Evolutionary conservation across 805 yeast species (phyloP), one percentile per base, ranked within the genome.

Genomic region (Candida endomychidarum): DNA sequence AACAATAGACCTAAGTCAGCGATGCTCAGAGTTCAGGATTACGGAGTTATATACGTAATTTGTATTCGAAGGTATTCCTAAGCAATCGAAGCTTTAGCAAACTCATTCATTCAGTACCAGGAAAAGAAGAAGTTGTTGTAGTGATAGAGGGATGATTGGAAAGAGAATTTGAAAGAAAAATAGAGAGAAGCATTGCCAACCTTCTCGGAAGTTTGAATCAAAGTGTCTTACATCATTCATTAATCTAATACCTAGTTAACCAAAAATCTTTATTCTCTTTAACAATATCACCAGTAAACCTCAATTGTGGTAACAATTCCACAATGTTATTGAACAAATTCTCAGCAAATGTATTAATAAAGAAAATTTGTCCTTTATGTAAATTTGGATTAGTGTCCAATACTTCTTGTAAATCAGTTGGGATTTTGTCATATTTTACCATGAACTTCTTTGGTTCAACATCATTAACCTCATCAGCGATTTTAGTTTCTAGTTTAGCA

Each of bases 301-400:
- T 53, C 49, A 83, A 68, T 40, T 78, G 77, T 2, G 88, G 89
- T 22, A 87, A 69, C 8, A 77, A 71, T 19, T 69, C 70, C 16
- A 78, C 73, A 16, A 88, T 75, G 49, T 79, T 81, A 32, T 65
- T 61, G 62, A 91, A 91, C 57, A 89, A 78, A 40, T 81, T 81
- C 45, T 69, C 78, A 4, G 96, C 96, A 70, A 86, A 90, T 12
- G 86, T 75, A 51, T 77, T 72, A 43, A 89, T 88, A 69, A 90
- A 90, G 56, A 86, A 87, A 22, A 86, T 61, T 63, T 90, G 97
- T 12, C 90, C 86, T 47, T 74, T 72, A 22, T 81, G 80, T 25
- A 89, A 66, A 10, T 53, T 46, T 7, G 83, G 80, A 39, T 72
- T 73, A 32, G 58, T 49, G 6, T 50, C 37, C 15, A 83, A 58